Base-by-base conservation (phyloP, 768 basidiomycete genomes). In the Mycena capillaripes region DNA sequence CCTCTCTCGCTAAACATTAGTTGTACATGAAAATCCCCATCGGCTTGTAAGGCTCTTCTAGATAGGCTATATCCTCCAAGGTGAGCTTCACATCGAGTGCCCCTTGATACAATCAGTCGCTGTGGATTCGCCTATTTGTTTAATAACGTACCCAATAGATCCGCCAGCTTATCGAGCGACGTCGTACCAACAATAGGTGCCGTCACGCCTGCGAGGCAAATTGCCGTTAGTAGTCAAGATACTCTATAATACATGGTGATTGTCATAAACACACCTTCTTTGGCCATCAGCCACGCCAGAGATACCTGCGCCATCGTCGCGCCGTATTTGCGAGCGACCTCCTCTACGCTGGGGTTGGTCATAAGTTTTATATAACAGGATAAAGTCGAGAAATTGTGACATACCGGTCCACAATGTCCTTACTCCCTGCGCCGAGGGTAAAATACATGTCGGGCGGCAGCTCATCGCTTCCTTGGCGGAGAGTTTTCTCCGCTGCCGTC, bases 141-240 rank as follows among this genome's bases (percentile, higher is more conserved):
- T 16, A 4, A 11, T 3, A 23, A 72, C 82, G 11, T 42, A 82
- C 82, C 83, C 40, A 86, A 81, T 52, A 84, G 76, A 44, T 86
- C 87, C 40, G 80, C 77, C 16, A 87, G 75, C 46, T 84, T 83
- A 36, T 83, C 77, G 17, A 85, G 52, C 55, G 77, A 84, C 1
- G 84, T 87, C 2, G 82, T 81, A 7, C 86, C 87, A 14, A 87
- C 78, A 30, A 87, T 86, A 11, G 86, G 86, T 6, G 85, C 84
- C 10, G 80, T 82, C 19, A 87, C 81, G 16, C 30, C 61, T 63
- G 32, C 4, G 3, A 8, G 11, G 38, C 38, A 69, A 14, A 36
- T 34, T 5, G 19, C 10, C 21, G 3, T 16, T 7, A 3, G 6
- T 44, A 17, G 16, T 44, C 10, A 19, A 2, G 38, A 38, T 38